phyloP scores from a whole-genome alignment of 192 early-diverging fungal species.

The Coemansia sp. region DNA sequence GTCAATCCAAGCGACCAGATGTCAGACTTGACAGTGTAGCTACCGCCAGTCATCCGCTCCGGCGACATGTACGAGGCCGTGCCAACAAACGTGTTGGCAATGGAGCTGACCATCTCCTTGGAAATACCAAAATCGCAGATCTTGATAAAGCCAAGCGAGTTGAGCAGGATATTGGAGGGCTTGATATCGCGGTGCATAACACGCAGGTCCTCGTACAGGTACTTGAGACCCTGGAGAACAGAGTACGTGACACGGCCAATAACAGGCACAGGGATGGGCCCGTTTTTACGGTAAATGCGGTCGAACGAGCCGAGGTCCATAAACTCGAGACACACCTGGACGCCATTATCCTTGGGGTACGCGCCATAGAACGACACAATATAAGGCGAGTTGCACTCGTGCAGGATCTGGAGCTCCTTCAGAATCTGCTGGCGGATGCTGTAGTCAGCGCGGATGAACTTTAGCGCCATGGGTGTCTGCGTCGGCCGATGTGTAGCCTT shows the following conservation, averaged over 20 bases:
- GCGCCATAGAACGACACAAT: constrained; percentile 98
- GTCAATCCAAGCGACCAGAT: constrained; percentile 83
- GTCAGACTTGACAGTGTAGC: constrained; percentile 78
- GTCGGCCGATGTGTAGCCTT: constrained; percentile 86
- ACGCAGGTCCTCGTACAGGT: constrained; percentile 83
- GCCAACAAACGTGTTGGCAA: constrained; percentile 84
- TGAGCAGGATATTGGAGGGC: constrained; percentile 84
- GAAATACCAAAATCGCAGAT: constrained; percentile 91
- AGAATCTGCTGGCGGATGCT: constrained; percentile 84
- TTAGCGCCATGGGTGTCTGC: constrained; percentile 88
- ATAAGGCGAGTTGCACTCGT: constrained; percentile 91
- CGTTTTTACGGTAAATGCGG: constrained; percentile 86
- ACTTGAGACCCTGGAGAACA: constrained; percentile 71
- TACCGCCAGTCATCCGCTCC: constrained; percentile 74
- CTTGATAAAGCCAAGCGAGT: constrained; percentile 76
- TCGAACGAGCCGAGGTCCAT: constrained; percentile 95
- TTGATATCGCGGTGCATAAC: constrained; percentile 96
- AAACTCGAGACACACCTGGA: constrained; percentile 97
- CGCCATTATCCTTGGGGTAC: constrained; percentile 75
- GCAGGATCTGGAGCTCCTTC: constrained; percentile 93
- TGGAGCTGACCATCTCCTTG: constrained; percentile 79
- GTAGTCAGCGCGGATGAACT: constrained; percentile 68
- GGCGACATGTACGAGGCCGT: constrained; percentile 85
- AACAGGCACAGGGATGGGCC: constrained; percentile 85
- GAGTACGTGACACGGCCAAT: constrained; percentile 81